Evolutionary conservation across 768 basidiomycete genomes (phyloP), one percentile per base, ranked within the genome.

Genomic region (Fomitopsis serialis): DNA sequence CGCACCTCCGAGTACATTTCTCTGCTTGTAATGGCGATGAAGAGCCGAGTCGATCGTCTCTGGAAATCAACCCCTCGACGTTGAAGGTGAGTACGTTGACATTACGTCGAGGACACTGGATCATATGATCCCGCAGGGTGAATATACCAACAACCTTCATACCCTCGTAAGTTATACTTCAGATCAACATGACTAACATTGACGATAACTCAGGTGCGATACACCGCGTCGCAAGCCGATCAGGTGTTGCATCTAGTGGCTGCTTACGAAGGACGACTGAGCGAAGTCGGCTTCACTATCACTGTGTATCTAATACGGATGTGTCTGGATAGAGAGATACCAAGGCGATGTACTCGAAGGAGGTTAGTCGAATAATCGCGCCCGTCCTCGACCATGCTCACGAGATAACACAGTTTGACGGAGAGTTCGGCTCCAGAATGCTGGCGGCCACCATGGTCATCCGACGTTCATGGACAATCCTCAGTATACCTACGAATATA

Each of bases 391-490:
- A 17, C 13, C 8, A 22, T 48, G 3, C 22, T 17, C 17, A 24
- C 27, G 13, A n/a, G 23, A 34, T 10, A 11, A 9, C 21, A 44
- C 58, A 92, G 89, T 62, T 87, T 6, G 71, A 79, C 0, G 87
- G 83, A 8, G 62, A 72, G 0, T 75, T 96, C 56, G 85, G 84
- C 0, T 77, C 70, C 34, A 84, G 58, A 91, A 82, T 25, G 80
- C 90, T 0, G 96, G 96, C 0, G 96, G 96, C 1, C 95, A 94
- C 63, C 80, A 84, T 52, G 80, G 81, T 4, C 75, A 83, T 58
- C 82, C 90, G 0, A 85, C 87, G 0, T 97, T 88, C 68, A 88
- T 96, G 84, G 68, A 80, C 46, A 98, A 98, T 63, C 95, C 95
- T 0, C 92, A 97, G 63, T 98, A 91, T 68, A 78, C 52, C 72